phyloP scores from a whole-genome alignment of 441 rosid genomes.

The Kokia cookei region DNA sequence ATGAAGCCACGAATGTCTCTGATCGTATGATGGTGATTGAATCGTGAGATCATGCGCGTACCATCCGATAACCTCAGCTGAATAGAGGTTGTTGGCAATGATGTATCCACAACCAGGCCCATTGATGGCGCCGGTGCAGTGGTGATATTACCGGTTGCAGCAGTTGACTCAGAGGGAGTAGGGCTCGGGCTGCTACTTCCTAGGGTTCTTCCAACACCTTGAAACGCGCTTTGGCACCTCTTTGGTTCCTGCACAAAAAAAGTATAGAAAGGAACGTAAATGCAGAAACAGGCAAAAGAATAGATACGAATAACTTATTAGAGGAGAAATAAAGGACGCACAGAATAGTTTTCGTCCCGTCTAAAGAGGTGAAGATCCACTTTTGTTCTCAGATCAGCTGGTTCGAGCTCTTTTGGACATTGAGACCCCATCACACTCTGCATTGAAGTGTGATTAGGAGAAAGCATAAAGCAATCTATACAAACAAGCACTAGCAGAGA shows the following conservation, averaged over 20 bases:
- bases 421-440: constrained; percentile 50
- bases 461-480: not conserved
- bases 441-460: not conserved
- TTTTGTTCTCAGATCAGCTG: constrained; percentile 31
- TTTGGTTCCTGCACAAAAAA: constrained; percentile 39
- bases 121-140: constrained; percentile 39
- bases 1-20: constrained; percentile 53
- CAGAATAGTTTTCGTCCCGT: constrained; percentile 52
- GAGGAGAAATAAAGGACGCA: constrained; percentile 18
- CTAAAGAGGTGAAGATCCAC: constrained; percentile 49
- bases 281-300: not conserved
- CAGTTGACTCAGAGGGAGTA: constrained; percentile 18
- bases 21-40: constrained; percentile 54
- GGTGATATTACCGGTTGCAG: constrained; percentile 18
- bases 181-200: constrained; percentile 28
- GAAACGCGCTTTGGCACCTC: constrained; percentile 31
- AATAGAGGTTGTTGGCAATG: constrained; percentile 47
- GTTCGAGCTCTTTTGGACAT: constrained; percentile 56
- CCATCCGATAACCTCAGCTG: constrained; percentile 67
- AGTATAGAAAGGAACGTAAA: not conserved
- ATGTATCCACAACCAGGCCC: constrained; percentile 44
- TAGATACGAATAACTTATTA: not conserved
- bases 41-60: constrained; percentile 58
- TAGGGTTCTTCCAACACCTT: constrained; percentile 50
- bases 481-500: not conserved